Conservation (phyloP, 2,329 filamentous ascomycete species). For the Aureobasidium sp. region DNA sequence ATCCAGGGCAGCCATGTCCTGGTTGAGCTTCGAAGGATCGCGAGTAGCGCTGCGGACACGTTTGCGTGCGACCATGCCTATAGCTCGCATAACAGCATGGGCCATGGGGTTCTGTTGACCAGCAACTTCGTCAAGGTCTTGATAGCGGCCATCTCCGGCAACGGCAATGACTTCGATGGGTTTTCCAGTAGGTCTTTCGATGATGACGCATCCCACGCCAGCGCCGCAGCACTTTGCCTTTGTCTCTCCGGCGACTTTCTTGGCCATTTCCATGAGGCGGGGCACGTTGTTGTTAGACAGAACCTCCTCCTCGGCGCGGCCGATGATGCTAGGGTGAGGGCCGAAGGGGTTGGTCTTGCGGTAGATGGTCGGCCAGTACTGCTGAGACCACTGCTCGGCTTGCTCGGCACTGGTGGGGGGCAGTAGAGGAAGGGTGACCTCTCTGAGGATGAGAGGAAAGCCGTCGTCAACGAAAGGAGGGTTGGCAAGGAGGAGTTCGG, state of each 20-base stretch:
- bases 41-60: constrained; percentile 25
- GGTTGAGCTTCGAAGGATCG: constrained; percentile 22
- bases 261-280: constrained; percentile 54
- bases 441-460: constrained; percentile 46
- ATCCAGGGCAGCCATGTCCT: constrained; percentile 25
- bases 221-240: constrained; percentile 53
- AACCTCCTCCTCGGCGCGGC: constrained; percentile 61
- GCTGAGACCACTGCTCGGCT: constrained; percentile 62
- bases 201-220: constrained; percentile 64
- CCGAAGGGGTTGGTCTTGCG: constrained; percentile 81
- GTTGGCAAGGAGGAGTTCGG: constrained; percentile 28
- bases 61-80: constrained; percentile 68
- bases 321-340: constrained; percentile 67
- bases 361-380: constrained; percentile 80
- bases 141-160: constrained; percentile 67
- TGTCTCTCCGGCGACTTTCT: constrained; percentile 52
- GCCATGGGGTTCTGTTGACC: constrained; percentile 56
- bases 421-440: constrained; percentile 60
- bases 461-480: constrained; percentile 31
- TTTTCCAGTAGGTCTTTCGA: constrained; percentile 47
- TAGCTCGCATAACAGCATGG: constrained; percentile 68
- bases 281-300: constrained; percentile 46
- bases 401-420: constrained; percentile 69
- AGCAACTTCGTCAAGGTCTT: constrained; percentile 11
- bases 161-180: constrained; percentile 55